phyloP scores from a whole-genome alignment of 441 rosid species.

The Populus hybrid region DNA sequence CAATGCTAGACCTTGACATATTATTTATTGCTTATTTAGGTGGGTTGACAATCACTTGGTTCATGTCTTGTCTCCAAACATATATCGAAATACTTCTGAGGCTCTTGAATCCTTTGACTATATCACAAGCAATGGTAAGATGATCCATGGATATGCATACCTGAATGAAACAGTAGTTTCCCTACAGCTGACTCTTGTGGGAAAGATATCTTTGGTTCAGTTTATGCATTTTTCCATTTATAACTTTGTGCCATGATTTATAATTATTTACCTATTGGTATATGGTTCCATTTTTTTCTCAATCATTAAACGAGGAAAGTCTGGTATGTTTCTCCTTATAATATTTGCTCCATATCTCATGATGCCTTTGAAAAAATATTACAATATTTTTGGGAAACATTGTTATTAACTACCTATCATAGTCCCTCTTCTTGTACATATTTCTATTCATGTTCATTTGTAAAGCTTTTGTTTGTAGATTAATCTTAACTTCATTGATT shows the following conservation, averaged over 20 bases:
- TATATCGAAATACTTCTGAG: slow-evolving; percentile 70
- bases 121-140: slow-evolving; percentile 74
- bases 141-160: background rate
- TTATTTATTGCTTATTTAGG: slow-evolving; percentile 33
- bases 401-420: background rate
- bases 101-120: slow-evolving; percentile 92
- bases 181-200: background rate
- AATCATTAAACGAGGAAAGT: background rate
- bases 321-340: background rate
- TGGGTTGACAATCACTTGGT: slow-evolving; percentile 93
- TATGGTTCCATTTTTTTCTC: background rate
- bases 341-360: background rate
- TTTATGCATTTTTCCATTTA: background rate
- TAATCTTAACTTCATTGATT: background rate
- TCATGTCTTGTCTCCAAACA: slow-evolving; percentile 81
- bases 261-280: background rate
- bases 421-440: background rate
- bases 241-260: background rate
- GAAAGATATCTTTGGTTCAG: background rate
- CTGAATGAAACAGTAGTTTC: background rate
- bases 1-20: background rate
- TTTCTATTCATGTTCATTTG: background rate
- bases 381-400: background rate
- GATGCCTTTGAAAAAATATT: background rate
- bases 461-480: background rate